Evolutionary conservation across 768 basidiomycete genomes (phyloP).

Genomic region (Scleroderma citrinum): DNA sequence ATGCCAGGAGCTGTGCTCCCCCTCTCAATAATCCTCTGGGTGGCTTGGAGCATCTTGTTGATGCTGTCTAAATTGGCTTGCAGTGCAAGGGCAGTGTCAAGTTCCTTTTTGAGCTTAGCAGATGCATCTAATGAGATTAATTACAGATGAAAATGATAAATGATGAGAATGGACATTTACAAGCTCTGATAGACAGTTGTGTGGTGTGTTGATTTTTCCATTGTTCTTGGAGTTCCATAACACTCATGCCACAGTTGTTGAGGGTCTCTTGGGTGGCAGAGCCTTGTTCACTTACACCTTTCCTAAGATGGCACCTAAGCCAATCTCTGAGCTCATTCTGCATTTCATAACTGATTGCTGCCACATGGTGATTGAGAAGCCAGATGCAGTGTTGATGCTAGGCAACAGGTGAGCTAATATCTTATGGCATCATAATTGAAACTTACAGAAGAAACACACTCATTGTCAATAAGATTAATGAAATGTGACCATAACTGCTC

Average conservation of each 20-base stretch:
- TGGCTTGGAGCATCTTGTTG: conserved; percentile 15
- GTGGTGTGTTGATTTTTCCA: neutral
- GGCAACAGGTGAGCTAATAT: neutral
- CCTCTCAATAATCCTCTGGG: conserved; percentile 5
- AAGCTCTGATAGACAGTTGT: conserved; percentile 5
- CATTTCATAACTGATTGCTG: conserved; percentile 20
- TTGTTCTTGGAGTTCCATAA: neutral
- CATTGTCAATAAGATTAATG: conserved; percentile 30
- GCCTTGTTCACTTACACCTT: conserved; percentile 12
- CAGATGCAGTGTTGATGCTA: conserved; percentile 25
- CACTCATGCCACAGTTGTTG: neutral
- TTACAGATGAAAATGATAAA: conserved; percentile 2
- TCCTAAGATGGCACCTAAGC: conserved; percentile 18
- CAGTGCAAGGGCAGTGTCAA: conserved; percentile 26
- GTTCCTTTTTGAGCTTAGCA: conserved; percentile 24
- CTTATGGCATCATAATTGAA: neutral
- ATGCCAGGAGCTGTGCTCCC: conserved; percentile 1
- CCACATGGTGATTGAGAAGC: conserved; percentile 30
- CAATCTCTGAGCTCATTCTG: conserved; percentile 29
- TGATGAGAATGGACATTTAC: neutral
- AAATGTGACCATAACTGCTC: conserved; percentile 29
- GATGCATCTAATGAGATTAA: conserved; percentile 27
- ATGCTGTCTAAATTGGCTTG: conserved; percentile 25
- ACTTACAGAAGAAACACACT: conserved; percentile 29
- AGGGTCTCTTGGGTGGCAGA: neutral